These are phyloP conservation scores for Cenchrus americanus DNA, from an alignment of 176 grass and related monocot species.

Conservation along the genomic window DNA sequence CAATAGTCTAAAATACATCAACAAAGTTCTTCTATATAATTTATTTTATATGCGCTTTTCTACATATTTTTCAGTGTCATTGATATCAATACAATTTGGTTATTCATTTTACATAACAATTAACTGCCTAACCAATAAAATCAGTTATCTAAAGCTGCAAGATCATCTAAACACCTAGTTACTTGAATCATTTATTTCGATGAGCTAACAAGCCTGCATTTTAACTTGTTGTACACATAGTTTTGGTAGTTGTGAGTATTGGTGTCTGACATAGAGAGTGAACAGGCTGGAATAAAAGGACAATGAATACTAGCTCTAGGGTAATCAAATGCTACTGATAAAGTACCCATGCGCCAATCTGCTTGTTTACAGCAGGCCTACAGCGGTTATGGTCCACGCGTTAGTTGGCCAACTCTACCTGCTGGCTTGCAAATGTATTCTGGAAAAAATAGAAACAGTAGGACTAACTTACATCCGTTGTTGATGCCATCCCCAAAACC, in stretches of 20 bases:
- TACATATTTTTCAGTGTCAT: neutral
- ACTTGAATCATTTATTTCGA: conserved; percentile 7
- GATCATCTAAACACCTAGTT: neutral
- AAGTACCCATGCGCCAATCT: conserved; percentile 8
- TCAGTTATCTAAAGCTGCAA: neutral
- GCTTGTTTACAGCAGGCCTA: conserved; percentile 25
- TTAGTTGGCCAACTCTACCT: conserved; percentile 36
- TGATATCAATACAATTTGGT: neutral
- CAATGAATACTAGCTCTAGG: conserved; percentile 1
- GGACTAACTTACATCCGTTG: conserved; percentile 61
- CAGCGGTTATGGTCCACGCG: neutral
- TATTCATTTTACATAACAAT: conserved; percentile 2
- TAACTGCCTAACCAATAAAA: neutral
- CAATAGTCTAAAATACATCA: conserved; percentile 7
- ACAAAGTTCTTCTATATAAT: neutral
- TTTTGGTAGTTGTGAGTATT: neutral
- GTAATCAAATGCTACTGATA: conserved; percentile 1
- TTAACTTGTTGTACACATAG: neutral
- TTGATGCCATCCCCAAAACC: conserved; percentile 75
- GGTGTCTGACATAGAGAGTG: neutral
- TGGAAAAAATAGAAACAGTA: conserved; percentile 13
- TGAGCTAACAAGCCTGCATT: neutral
- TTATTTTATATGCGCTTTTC: neutral
- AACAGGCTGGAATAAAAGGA: conserved; percentile 27
- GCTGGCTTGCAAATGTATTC: conserved; percentile 18